These are phyloP conservation scores for Spiraea crenata DNA, from an alignment of 331 rosid species.

Conservation along the genomic window DNA sequence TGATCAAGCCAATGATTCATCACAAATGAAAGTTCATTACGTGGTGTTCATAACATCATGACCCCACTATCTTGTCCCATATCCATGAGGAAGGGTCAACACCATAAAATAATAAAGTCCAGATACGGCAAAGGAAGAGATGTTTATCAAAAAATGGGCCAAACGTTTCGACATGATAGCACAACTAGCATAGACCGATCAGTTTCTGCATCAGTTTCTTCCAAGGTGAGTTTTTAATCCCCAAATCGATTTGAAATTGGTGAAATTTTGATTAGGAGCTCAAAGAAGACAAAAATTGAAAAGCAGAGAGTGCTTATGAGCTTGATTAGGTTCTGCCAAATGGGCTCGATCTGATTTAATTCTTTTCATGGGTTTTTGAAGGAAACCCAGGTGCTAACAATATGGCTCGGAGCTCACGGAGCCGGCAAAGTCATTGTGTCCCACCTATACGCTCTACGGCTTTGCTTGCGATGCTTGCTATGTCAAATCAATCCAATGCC, in stretches of 20 bases:
- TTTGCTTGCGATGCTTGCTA: conserved; percentile 98
- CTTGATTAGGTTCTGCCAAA: too few relatives aligned
- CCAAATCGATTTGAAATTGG: too few relatives aligned
- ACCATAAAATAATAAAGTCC: neutral
- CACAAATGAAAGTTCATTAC: neutral
- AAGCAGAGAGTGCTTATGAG: too few relatives aligned
- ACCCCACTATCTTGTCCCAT: neutral
- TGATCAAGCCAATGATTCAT: neutral
- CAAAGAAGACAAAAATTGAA: too few relatives aligned
- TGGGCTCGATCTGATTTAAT: too few relatives aligned
- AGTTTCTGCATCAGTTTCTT: neutral
- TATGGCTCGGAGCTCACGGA: conserved; percentile 71
- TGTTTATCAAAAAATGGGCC: neutral
- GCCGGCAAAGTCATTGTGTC: conserved; percentile 73
- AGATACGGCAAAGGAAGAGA: neutral
- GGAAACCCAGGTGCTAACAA: too few relatives aligned
- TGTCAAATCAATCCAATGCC: conserved; percentile 9
- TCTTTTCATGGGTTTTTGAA: too few relatives aligned
- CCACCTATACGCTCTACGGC: conserved; percentile 95
- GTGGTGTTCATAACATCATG: neutral
- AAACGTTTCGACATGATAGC: neutral
- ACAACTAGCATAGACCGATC: conserved; percentile 1
- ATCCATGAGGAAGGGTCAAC: neutral
- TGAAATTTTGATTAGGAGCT: too few relatives aligned
- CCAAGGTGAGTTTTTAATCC: too few relatives aligned